These are phyloP conservation scores for Lactarius quietus DNA, from an alignment of 768 basidiomycete species.

Conservation along the genomic window DNA sequence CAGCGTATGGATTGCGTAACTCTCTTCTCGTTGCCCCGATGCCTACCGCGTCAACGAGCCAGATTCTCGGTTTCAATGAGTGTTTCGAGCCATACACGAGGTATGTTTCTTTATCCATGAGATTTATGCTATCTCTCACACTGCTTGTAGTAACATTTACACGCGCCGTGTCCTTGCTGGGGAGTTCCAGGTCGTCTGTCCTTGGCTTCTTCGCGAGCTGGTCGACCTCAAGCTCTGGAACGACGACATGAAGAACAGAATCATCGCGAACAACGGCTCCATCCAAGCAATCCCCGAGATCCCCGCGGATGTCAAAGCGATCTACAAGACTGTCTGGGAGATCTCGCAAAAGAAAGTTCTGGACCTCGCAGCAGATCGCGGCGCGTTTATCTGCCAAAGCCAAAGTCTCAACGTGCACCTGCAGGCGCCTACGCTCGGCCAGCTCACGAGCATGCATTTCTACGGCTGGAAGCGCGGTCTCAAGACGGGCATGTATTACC, in stretches of 20 bases:
- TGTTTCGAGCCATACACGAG: slow-evolving; percentile 99
- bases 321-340: slow-evolving; percentile 99
- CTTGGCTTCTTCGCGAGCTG: slow-evolving; percentile 97
- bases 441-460: slow-evolving; percentile 96
- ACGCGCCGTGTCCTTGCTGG: slow-evolving; percentile 98
- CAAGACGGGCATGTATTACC: slow-evolving; percentile 99
- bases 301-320: slow-evolving; percentile 88
- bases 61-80: slow-evolving; percentile 97
- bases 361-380: slow-evolving; percentile 97
- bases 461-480: slow-evolving; percentile 99
- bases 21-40: slow-evolving; percentile 93
- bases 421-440: slow-evolving; percentile 82
- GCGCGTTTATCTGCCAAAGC: slow-evolving; percentile 95
- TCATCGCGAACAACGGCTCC: slow-evolving; percentile 94
- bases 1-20: slow-evolving; percentile 78
- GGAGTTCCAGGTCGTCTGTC: slow-evolving; percentile 99
- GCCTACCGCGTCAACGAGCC: slow-evolving; percentile 98
- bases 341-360: slow-evolving; percentile 98
- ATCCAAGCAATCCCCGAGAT: slow-evolving; percentile 85
- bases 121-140: neutral
- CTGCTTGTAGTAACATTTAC: slow-evolving; percentile 82
- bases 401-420: slow-evolving; percentile 95
- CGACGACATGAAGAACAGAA: slow-evolving; percentile 98
- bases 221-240: slow-evolving; percentile 95
- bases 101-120: slow-evolving; percentile 36